A percentile compares a stretch with the other conserved stretches of the same genome.
phyloP scores from a whole-genome alignment of 768 basidiomycete genomes.

The Basidioascus undulatus region DNA sequence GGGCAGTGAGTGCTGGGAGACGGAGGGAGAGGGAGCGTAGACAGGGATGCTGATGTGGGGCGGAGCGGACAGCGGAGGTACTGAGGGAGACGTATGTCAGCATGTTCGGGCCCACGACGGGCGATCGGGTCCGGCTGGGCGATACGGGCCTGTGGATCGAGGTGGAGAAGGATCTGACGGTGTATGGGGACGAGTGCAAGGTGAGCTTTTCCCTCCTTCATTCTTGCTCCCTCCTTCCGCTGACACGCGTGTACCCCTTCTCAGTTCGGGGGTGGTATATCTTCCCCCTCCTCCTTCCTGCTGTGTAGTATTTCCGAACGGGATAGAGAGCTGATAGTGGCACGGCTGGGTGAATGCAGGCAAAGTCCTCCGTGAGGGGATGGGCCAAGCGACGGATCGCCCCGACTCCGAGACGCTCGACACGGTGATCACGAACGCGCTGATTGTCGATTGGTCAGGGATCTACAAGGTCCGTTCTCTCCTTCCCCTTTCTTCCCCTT shows the following conservation, averaged over 20 bases:
- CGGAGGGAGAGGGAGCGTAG: conserved; percentile 21
- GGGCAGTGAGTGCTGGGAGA: conserved; percentile 19
- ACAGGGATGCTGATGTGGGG: too few species aligned
- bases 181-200: conserved; percentile 93
- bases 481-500: background rate
- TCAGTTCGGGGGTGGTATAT: conserved; percentile 74
- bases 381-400: conserved; percentile 70
- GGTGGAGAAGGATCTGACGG: conserved; percentile 69
- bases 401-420: conserved; percentile 48
- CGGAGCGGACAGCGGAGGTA: too few species aligned
- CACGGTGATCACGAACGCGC: conserved; percentile 79
- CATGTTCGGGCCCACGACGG: conserved; percentile 88
- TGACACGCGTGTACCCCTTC: too few species aligned
- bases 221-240: background rate
- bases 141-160: conserved; percentile 80
- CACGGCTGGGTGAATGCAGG: conserved; percentile 24
- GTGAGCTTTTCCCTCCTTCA: too few species aligned
- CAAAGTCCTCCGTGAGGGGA: conserved; percentile 84
- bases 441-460: conserved; percentile 83
- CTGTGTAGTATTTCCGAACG: background rate
- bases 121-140: conserved; percentile 66
- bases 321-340: conserved; percentile 5
- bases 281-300: background rate
- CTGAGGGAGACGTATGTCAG: conserved; percentile 53
- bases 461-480: conserved; percentile 55